Conservation (phyloP, 768 basidiomycete species). For the Austroboletus festivus region DNA sequence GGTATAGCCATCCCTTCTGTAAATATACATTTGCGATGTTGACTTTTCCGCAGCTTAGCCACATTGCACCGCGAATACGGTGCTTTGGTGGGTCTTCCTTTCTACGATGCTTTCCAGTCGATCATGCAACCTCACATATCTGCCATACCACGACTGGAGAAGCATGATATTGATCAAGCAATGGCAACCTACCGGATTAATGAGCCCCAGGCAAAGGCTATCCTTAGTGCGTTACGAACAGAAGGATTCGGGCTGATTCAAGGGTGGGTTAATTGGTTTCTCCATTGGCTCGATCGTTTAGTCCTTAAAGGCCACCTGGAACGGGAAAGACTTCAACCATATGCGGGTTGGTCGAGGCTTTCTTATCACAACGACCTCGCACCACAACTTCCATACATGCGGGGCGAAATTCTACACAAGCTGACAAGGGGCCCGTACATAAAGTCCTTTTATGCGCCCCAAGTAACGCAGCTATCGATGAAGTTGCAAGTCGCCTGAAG, state of each 20-base stretch:
- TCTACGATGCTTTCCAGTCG: slow-evolving; percentile 72
- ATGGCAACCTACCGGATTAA: slow-evolving; percentile 78
- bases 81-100: slow-evolving; percentile 77
- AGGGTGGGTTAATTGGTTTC: slow-evolving; percentile 57
- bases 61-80: slow-evolving; percentile 92
- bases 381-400: slow-evolving; percentile 49
- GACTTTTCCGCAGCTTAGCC: slow-evolving; percentile 56
- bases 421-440: slow-evolving; percentile 48
- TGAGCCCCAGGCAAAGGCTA: slow-evolving; percentile 91
- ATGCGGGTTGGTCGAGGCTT: slow-evolving; percentile 86
- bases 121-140: slow-evolving; percentile 70
- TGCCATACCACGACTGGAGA: slow-evolving; percentile 41
- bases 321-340: slow-evolving; percentile 99
- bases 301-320: slow-evolving; percentile 75
- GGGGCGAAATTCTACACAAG: slow-evolving; percentile 39
- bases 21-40: background rate
- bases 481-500: slow-evolving; percentile 85
- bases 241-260: slow-evolving; percentile 90
- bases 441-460: slow-evolving; percentile 93
- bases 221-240: slow-evolving; percentile 66
- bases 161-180: slow-evolving; percentile 52
- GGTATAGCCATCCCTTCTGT: slow-evolving; percentile 41
- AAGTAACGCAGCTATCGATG: slow-evolving; percentile 97
- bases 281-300: background rate
- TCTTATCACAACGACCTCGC: slow-evolving; percentile 57